Percentiles rank a stretch among this genome's conserved stretches.
Evolutionary conservation across 2,329 filamentous ascomycete species (phyloP).

Genomic region (Pseudomassariella vexata): DNA sequence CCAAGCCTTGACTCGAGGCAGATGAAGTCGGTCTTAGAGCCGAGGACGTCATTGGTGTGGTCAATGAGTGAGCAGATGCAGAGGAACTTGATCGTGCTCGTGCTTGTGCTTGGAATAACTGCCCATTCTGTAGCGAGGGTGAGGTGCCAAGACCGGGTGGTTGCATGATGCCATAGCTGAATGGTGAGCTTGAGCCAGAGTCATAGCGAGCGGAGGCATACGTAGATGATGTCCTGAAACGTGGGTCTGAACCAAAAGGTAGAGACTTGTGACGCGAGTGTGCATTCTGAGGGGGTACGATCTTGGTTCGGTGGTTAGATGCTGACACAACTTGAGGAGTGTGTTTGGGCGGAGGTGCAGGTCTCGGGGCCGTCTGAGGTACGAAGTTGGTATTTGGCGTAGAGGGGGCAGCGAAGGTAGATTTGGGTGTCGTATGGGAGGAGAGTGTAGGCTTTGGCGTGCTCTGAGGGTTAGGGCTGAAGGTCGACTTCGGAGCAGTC

Average conservation of each 20-base stretch:
- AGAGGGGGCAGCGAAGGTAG: no score
- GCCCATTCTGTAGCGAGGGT: slow-evolving; percentile 26
- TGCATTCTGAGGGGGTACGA: slow-evolving; percentile 4
- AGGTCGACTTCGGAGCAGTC: slow-evolving; percentile 7
- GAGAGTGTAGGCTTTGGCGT: slow-evolving; percentile 5
- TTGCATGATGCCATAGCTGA: slow-evolving; percentile 26
- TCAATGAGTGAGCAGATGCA: slow-evolving; percentile 24
- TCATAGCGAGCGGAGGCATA: slow-evolving; percentile 23
- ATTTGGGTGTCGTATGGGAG: slow-evolving; percentile 5
- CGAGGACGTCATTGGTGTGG: slow-evolving; percentile 28
- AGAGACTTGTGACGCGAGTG: slow-evolving; percentile 22
- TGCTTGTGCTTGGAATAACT: slow-evolving; percentile 26
- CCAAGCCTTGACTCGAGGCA: slow-evolving; percentile 23
- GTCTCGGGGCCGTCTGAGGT: slow-evolving; percentile 1
- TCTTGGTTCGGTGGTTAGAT: no score
- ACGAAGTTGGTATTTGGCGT: neutral
- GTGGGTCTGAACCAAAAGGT: slow-evolving; percentile 22
- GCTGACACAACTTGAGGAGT: no score
- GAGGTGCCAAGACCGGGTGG: slow-evolving; percentile 24
- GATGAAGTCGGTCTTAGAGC: slow-evolving; percentile 29
- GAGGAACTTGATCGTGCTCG: slow-evolving; percentile 24
- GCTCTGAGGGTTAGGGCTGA: slow-evolving; percentile 1
- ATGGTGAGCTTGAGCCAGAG: slow-evolving; percentile 24
- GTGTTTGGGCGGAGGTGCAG: slow-evolving; percentile 2
- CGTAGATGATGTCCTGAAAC: slow-evolving; percentile 26